Base-by-base conservation (phyloP, 1,284 basidiomycete genomes). In the Trichosporon asahii region DNA sequence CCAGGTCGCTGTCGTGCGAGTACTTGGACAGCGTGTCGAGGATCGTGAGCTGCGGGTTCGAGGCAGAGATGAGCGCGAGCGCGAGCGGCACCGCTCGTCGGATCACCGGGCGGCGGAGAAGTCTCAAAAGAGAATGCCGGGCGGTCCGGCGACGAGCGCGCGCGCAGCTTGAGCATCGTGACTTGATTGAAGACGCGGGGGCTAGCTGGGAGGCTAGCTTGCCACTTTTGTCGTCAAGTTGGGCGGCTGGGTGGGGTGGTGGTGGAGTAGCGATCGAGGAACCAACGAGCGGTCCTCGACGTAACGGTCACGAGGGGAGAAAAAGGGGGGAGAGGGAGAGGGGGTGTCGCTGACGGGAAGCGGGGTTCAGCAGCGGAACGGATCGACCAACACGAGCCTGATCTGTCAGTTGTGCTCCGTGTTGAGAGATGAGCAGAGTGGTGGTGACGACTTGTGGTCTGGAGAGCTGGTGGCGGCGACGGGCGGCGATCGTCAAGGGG, bases 21-120 rank as follows among this genome's bases (percentile, higher is more conserved):
- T 99, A 99, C 83, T 97, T 98, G n/a, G 95, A 98, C 7, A 99
- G 89, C 0, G 95, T 98, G 83, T 99, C 97, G 75, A 99, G 89
- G 73, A 99, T 92, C 33, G 91, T 87, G n/a, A 98, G 88, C 83
- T 94, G 92, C 18, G 97, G 97, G 84, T 98, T 98, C 68, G 97
- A 99, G 18, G 94, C 90, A 81, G 91, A 94, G 80, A 98, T 89
- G 67, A 99, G 89, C 72, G 94, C 96, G 64, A 99, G 90, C 7
- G 96, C 97, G 5, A 99, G 89, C 18, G 97, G 97, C n/a, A 99
- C 91, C 0, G 92, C 87, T 86, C 93, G 92, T 40, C 97, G 90
- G 77, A 99, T 95, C 70, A 90, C 86, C n/a, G 9, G 67, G 66
- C 21, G 70, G 69, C 21, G 73, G 71, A 61, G 67, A 67, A 33